Evolutionary conservation across 1,284 basidiomycete species (phyloP), one percentile per base, ranked within the genome.

Genomic region (Melampsora medusae): DNA sequence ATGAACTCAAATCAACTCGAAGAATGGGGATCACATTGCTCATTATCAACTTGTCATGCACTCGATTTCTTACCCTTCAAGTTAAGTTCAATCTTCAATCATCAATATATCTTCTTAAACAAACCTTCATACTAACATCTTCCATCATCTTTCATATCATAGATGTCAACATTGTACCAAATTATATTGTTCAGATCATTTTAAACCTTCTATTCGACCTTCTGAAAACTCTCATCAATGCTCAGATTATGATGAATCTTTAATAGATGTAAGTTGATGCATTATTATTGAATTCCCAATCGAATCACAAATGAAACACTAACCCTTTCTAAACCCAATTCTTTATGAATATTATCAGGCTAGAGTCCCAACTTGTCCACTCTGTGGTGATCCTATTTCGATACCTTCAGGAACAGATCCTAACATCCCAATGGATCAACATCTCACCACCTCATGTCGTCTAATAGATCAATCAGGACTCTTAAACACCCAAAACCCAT

Each of bases 11-110:
- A 74, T 35, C 73, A 69, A 25, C 66, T 76, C 9, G 66, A 76
- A 69, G 73, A 76, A 50, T 76, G 73, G 73, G 73, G 73, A 38
- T 49, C 73, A 35, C 73, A 69, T 53, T 76, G 73, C 59, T 76
- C 73, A 25, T 22, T 76, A 14, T 25, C 66, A 19, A 76, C 22
- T 56, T 76, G 73, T 31, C 66, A 69, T 50, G 16, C 66, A 25
- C 73, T 76, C 59, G 73, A 76, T 50, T 76, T 76, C 60, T 76
- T 76, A 28, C 73, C 73, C 12, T 65, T 76, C 56, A 42, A 68
- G 73, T 76, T 66, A 53, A 28, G 73, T 50, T 60, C 25, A 10
- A 38, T 64, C 4, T 59, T 25, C 3, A 33, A 4, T 4, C 42
- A n/a, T n/a, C n/a, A n/a, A n/a, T n/a, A 4, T 38, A 22, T 48